Conservation (phyloP, 2,329 filamentous ascomycete species). For the Cladosporium velox region DNA sequence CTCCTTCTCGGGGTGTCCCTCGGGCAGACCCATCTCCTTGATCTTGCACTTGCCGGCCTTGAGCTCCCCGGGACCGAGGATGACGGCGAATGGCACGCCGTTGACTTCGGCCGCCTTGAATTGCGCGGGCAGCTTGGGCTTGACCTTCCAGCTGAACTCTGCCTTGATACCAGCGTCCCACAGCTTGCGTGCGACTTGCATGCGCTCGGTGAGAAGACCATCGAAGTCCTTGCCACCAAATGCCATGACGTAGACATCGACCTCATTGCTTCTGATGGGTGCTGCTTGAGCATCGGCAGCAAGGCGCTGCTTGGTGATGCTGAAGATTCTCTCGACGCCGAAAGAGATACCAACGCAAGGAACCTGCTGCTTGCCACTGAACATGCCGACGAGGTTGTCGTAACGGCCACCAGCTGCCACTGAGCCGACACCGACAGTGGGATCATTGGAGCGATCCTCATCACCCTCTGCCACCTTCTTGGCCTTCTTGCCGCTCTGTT, state of each 20-base stretch:
- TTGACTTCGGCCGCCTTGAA: slow-evolving; percentile 86
- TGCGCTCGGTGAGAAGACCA: slow-evolving; percentile 78
- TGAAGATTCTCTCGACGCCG: slow-evolving; percentile 93
- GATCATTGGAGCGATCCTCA: slow-evolving; percentile 74
- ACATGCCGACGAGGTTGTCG: slow-evolving; percentile 93
- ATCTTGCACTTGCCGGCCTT: slow-evolving; percentile 80
- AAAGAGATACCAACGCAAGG: slow-evolving; percentile 93
- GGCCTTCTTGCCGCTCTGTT: slow-evolving; percentile 52
- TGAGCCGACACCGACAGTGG: slow-evolving; percentile 80
- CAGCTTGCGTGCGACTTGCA: slow-evolving; percentile 72
- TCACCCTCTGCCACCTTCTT: slow-evolving; percentile 51
- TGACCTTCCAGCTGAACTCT: slow-evolving; percentile 86
- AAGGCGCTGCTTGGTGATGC: slow-evolving; percentile 78
- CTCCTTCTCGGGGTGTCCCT: slow-evolving; percentile 88
- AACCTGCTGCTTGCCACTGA: slow-evolving; percentile 72
- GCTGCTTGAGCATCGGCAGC: slow-evolving; percentile 61
- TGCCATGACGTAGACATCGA: slow-evolving; percentile 93
- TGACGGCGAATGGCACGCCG: slow-evolving; percentile 81
- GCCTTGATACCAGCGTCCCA: slow-evolving; percentile 91
- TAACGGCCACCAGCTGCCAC: slow-evolving; percentile 89
- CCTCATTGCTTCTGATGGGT: slow-evolving; percentile 66
- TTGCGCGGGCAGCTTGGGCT: slow-evolving; percentile 83
- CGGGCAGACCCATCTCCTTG: slow-evolving; percentile 78
- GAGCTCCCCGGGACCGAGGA: slow-evolving; percentile 88
- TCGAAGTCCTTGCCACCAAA: slow-evolving; percentile 85